Evolutionary conservation across 192 early-diverging fungal genomes (phyloP), one percentile per base, ranked within the genome.

Genomic region (Linnemannia exigua): DNA sequence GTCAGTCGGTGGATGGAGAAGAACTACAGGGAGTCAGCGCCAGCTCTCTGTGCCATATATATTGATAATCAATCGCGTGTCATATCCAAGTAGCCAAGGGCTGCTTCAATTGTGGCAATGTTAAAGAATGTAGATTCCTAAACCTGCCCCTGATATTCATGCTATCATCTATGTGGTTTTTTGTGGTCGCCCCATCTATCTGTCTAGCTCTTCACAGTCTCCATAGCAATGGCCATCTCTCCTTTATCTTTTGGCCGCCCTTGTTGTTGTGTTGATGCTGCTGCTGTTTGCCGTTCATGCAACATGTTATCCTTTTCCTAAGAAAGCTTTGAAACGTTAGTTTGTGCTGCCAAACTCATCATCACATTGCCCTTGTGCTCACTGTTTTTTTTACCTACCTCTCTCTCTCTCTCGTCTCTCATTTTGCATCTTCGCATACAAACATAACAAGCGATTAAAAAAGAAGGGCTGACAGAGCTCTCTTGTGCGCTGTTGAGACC

Each of bases 91-190:
- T 3, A 3, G 3, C 41, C 41, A 44, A 44, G 41, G 41, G 41
- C 41, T 44, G 9, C 41, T 44, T 44, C 28, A 63, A 63, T 12
- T 25, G 28, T 31, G 28, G 28, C 58, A 15, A 63, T 31, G 6
- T 63, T 15, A 31, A 25, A 63, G 2, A 54, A 20, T 11, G 25
- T 54, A 54, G 25, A 14, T 63, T 63, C 58, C 7, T 25, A 31
- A 12, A 25, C 11, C n/a, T 54, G 6, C 52, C n/a, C 50, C 22
- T n/a, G 58, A 3, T 12, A 63, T 63, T 63, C 54, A 58, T 28
- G 54, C n/a, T 25, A 70, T 41, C 33, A 33, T 41, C 68, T 70
- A 41, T 70, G 38, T 70, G 68, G 68, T 70, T 70, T 70, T 37
- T 74, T 31, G n/a, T 35, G 28, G 38, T 44, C 5, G 33, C 38